Conservation (phyloP, 768 basidiomycete species). For the Termitomyces sp. region DNA sequence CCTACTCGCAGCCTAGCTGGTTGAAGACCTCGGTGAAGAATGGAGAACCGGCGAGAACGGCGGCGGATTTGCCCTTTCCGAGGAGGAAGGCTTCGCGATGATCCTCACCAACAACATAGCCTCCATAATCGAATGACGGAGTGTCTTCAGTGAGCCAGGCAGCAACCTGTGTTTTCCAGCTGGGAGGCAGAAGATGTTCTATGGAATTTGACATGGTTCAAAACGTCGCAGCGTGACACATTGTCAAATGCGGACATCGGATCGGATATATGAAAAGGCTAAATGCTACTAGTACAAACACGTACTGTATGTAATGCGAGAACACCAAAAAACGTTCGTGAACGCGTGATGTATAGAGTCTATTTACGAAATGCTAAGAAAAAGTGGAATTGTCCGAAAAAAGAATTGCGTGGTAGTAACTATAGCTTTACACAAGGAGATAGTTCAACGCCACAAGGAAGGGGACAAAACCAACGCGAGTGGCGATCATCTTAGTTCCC, state of each 20-base stretch:
- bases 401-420: background rate
- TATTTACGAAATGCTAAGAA: too few relatives aligned
- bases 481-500: background rate
- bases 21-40: conserved; percentile 93
- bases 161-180: conserved; percentile 81
- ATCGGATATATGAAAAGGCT: background rate
- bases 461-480: conserved; percentile 24
- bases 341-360: too few relatives aligned
- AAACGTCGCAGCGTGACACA: too few relatives aligned
- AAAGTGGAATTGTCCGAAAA: background rate
- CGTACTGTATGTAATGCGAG: too few relatives aligned
- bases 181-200: conserved; percentile 84
- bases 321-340: too few relatives aligned
- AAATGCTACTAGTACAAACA: too few relatives aligned
- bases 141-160: conserved; percentile 91
- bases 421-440: conserved; percentile 9
- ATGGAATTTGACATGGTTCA: conserved; percentile 31
- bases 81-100: conserved; percentile 82
- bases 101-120: conserved; percentile 93
- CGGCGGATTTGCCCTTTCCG: conserved; percentile 79
- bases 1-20: conserved; percentile 88
- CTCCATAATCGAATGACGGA: conserved; percentile 95
- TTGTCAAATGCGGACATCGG: background rate
- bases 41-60: conserved; percentile 89
- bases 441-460: conserved; percentile 21